Evolutionary conservation across 495 filamentous ascomycete genomes (phyloP).

Genomic region (Bacidia gigantensis): DNA sequence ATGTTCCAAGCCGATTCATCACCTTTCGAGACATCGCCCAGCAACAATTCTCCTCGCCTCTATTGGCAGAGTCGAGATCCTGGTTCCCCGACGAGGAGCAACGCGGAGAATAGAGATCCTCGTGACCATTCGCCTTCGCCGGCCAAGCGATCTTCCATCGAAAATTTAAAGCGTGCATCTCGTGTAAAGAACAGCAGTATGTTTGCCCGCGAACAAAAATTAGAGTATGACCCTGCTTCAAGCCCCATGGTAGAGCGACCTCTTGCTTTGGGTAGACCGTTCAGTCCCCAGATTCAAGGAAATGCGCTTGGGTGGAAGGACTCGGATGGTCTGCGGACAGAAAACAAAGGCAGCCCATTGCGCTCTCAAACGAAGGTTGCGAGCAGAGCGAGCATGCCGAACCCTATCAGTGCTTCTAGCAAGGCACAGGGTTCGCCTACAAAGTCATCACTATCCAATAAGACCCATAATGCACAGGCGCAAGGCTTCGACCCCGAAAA

Average conservation of each 20-base stretch:
- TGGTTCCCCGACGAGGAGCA: constrained; percentile 44
- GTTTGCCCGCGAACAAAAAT: constrained; percentile 73
- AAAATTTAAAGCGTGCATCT: constrained; percentile 82
- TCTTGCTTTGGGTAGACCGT: constrained; percentile 45
- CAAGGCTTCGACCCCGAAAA: constrained; percentile 56
- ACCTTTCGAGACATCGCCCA: constrained; percentile 62
- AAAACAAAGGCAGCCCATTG: constrained; percentile 22
- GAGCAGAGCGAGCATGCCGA: constrained; percentile 4
- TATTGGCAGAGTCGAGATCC: constrained; percentile 77
- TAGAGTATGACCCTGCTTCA: constrained; percentile 79
- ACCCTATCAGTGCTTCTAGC: constrained; percentile 45
- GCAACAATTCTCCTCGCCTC: constrained; percentile 54
- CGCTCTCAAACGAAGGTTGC: constrained; percentile 18
- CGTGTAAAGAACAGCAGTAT: constrained; percentile 96
- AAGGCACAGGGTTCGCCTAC: constrained; percentile 64
- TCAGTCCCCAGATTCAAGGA: constrained; percentile 47
- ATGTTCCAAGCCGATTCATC: constrained; percentile 52
- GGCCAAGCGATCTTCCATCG: constrained; percentile 71
- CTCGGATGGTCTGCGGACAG: constrained; percentile 31
- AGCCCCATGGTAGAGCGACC: constrained; percentile 64
- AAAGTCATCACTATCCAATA: constrained; percentile 69
- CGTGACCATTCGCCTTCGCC: constrained; percentile 49
- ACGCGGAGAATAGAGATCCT: constrained; percentile 50
- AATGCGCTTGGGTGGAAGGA: constrained; percentile 42
- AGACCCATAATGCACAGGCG: constrained; percentile 46